These are phyloP conservation scores for Fraxinus nigra DNA, from an alignment of 305 asterid genomes.

Conservation along the genomic window DNA sequence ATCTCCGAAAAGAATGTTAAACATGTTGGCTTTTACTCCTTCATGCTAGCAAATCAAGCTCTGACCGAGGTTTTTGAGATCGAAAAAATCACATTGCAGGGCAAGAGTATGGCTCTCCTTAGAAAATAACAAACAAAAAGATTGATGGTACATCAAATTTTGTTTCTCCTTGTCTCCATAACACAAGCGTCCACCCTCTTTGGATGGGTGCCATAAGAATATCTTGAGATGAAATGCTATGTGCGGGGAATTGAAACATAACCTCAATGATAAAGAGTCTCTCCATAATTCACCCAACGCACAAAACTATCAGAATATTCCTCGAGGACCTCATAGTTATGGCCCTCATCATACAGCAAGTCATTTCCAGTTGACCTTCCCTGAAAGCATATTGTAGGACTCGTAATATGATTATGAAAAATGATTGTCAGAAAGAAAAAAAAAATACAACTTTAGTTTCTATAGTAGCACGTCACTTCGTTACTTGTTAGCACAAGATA, in stretches of 20 bases:
- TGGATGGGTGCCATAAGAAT: not conserved
- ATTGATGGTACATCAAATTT: not conserved
- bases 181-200: not conserved
- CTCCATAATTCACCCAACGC: conserved; percentile 3
- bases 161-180: not conserved
- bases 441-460: not conserved
- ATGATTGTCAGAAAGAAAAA: not conserved
- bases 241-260: not conserved
- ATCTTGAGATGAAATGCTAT: not conserved
- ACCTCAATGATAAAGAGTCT: not conserved
- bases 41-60: not conserved
- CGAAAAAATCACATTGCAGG: not conserved
- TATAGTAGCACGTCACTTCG: not conserved
- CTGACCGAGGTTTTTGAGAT: not conserved
- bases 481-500: not conserved
- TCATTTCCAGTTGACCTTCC: not conserved
- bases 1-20: not conserved
- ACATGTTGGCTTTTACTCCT: not conserved
- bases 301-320: conserved; percentile 12
- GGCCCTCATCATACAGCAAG: not conserved
- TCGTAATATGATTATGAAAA: not conserved
- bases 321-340: not conserved
- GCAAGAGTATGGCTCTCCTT: not conserved
- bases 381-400: not conserved
- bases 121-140: not conserved